These are phyloP conservation scores for Arthrobotrys sinensis DNA, from an alignment of 2,329 filamentous ascomycete species.

Conservation along the genomic window DNA sequence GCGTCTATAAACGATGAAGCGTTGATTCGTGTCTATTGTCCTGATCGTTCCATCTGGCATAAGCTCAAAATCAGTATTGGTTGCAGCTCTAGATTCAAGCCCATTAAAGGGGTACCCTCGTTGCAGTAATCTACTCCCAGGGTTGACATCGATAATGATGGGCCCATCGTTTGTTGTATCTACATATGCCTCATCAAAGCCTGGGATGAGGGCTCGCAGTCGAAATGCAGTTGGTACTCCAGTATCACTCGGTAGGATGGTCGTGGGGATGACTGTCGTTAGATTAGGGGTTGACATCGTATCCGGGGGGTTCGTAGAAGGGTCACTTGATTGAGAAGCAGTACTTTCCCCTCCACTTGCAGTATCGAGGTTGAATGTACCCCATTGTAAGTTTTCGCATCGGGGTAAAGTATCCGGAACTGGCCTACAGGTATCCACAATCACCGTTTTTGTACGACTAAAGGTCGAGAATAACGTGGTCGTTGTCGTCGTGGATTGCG, in stretches of 20 bases:
- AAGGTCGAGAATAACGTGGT: background rate
- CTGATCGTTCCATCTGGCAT: background rate
- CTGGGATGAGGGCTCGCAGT: background rate
- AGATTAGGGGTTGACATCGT: background rate
- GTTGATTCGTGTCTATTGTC: background rate
- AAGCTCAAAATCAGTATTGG: background rate
- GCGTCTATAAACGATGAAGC: background rate
- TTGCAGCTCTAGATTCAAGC: background rate
- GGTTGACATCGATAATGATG: slow-evolving; percentile 10
- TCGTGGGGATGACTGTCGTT: background rate
- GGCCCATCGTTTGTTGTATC: slow-evolving; percentile 1
- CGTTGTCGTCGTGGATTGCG: background rate
- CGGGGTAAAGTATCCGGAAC: background rate
- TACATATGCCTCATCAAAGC: background rate
- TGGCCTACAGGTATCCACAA: background rate
- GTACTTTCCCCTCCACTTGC: too few relatives aligned
- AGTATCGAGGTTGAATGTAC: background rate
- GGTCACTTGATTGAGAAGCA: background rate
- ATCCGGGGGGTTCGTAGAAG: background rate
- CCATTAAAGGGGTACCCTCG: background rate
- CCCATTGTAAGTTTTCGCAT: slow-evolving; percentile 1
- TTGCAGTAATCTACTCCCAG: background rate
- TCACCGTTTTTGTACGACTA: background rate
- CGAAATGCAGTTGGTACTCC: background rate
- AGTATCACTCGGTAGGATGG: background rate